Evolutionary conservation across 441 rosid species (phyloP).

Genomic region (Rhodomyrtus psidioides): DNA sequence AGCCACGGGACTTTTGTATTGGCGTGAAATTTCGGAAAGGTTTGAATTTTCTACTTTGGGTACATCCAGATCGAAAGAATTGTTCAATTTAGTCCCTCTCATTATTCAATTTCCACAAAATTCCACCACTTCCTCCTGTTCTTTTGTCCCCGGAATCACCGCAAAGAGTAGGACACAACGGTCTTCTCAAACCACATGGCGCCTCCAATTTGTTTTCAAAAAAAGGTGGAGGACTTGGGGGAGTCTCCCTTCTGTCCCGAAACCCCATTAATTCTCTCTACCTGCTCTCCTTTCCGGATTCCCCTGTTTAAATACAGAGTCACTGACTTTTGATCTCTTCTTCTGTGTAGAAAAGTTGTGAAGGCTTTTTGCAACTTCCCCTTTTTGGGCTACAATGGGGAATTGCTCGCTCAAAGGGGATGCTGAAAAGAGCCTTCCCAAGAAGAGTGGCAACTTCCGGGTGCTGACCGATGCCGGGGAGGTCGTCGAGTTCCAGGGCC

Average conservation of each 20-base stretch:
- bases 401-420: slow-evolving; percentile 54
- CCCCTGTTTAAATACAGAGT: neutral
- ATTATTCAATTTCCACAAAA: neutral
- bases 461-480: slow-evolving; percentile 24
- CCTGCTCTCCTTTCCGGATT: slow-evolving; percentile 11
- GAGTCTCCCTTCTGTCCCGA: slow-evolving; percentile 12
- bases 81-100: neutral
- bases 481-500: slow-evolving; percentile 23
- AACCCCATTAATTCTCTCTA: neutral
- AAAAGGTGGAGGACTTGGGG: neutral
- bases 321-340: neutral
- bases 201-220: slow-evolving; percentile 21
- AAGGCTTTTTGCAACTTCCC: neutral
- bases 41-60: neutral
- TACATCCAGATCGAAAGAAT: neutral
- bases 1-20: neutral
- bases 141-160: slow-evolving; percentile 13
- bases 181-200: slow-evolving; percentile 33
- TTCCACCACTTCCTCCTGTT: neutral
- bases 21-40: neutral
- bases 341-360: neutral
- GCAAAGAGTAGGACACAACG: slow-evolving; percentile 15
- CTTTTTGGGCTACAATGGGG: slow-evolving; percentile 27
- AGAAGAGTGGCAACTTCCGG: slow-evolving; percentile 1
- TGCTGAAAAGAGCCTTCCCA: neutral